phyloP scores from a whole-genome alignment of 2,329 filamentous ascomycete species.

The Aspergillus novofumigatus region DNA sequence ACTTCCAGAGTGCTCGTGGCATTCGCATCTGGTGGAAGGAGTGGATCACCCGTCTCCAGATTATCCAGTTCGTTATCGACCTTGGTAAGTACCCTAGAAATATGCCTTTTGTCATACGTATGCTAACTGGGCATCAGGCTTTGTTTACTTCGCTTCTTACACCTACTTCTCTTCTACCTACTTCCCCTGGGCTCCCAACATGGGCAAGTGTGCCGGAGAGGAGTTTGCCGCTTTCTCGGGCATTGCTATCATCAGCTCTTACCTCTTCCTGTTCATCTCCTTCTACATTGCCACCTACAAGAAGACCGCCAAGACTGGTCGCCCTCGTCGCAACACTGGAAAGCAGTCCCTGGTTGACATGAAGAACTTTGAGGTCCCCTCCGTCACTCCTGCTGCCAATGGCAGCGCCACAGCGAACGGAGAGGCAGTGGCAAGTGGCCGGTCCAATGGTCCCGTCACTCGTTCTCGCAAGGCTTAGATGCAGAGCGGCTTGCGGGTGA shows the following conservation, averaged over 20 bases:
- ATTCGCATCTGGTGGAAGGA: constrained; percentile 99
- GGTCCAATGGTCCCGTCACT: constrained; percentile 42
- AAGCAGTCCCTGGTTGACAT: constrained; percentile 85
- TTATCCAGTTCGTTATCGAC: constrained; percentile 95
- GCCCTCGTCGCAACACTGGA: constrained; percentile 56
- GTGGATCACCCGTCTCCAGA: constrained; percentile 97
- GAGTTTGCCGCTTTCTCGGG: constrained; percentile 81
- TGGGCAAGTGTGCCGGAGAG: constrained; percentile 85
- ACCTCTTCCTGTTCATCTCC: constrained; percentile 89
- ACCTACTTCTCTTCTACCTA: constrained; percentile 95
- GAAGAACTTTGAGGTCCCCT: constrained; percentile 64
- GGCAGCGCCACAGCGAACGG: constrained; percentile 30
- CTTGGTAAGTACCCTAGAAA: constrained; percentile 60
- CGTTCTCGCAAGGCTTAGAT: constrained; percentile 46
- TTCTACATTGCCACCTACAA: constrained; percentile 97
- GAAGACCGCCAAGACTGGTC: constrained; percentile 54
- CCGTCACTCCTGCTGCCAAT: constrained; percentile 25
- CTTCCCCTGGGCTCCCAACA: constrained; percentile 78
- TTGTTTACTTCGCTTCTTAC: constrained; percentile 99
- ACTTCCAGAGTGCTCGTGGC: constrained; percentile 96
- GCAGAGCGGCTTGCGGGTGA: background rate
- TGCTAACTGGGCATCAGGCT: constrained; percentile 52
- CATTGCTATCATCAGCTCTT: background rate
- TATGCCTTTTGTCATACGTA: background rate
- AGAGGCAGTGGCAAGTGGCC: constrained; percentile 32